Evolutionary conservation across 164 flowering plant species (phyloP).

Genomic region (Tetrastigma voinierianum): DNA sequence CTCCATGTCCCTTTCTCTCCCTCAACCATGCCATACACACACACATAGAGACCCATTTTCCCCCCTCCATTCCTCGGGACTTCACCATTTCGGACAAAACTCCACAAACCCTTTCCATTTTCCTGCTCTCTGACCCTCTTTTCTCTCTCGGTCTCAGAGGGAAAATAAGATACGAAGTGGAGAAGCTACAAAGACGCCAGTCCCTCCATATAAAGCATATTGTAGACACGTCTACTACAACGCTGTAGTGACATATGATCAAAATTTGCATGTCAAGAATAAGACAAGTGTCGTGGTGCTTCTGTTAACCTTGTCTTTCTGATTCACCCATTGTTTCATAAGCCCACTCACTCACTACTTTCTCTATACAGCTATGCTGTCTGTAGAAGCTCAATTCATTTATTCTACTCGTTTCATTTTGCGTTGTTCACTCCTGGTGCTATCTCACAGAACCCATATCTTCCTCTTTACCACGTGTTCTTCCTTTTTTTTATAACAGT

Average conservation of each 20-base stretch:
- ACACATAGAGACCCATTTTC: too few relatives aligned
- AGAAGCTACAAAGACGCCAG: not conserved
- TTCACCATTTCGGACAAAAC: constrained; percentile 11
- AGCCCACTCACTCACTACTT: not conserved
- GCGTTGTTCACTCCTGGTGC: not conserved
- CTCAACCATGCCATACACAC: too few relatives aligned
- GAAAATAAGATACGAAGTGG: not conserved
- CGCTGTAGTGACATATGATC: constrained; percentile 10
- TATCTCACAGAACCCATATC: not conserved
- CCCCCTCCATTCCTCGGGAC: constrained; percentile 8
- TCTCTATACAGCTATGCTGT: too few relatives aligned
- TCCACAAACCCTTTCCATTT: constrained; percentile 1
- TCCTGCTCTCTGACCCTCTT: not conserved
- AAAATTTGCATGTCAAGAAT: constrained; percentile 9
- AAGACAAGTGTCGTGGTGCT: constrained; percentile 17
- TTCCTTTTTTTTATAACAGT: constrained; percentile 9
- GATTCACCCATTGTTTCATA: not conserved
- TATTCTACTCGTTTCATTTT: not conserved
- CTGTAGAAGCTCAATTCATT: not conserved
- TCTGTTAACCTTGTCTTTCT: not conserved
- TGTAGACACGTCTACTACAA: not conserved
- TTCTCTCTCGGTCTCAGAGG: not conserved
- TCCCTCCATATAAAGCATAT: not conserved
- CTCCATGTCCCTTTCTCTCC: not conserved
- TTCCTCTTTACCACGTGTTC: constrained; percentile 26